Evolutionary conservation across 768 basidiomycete species (phyloP).

Genomic region (Obba rivulosa): DNA sequence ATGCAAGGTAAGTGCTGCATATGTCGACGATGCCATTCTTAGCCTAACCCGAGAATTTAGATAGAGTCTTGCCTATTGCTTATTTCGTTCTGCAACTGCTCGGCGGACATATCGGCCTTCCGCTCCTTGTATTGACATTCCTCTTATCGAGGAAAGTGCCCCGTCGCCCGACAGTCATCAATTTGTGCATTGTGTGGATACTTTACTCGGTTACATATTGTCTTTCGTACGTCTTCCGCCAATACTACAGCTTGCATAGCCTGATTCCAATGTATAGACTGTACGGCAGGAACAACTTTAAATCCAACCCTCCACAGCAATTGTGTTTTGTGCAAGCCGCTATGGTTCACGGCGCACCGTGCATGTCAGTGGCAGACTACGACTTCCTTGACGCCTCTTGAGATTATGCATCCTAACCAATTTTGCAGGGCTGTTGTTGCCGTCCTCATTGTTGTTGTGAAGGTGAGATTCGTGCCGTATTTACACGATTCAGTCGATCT

Average conservation of each 20-base stretch:
- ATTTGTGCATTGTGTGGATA: conserved; percentile 54
- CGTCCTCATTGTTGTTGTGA: conserved; percentile 35
- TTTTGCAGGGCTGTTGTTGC: conserved; percentile 36
- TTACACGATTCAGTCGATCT: background rate
- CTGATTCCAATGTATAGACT: conserved; percentile 17
- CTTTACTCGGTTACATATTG: conserved; percentile 48
- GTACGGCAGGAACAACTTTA: conserved; percentile 25
- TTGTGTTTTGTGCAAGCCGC: conserved; percentile 49
- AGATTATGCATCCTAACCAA: background rate
- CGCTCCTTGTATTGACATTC: conserved; percentile 42
- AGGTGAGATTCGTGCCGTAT: conserved; percentile 22
- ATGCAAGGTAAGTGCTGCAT: no score
- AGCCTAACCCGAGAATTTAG: no score
- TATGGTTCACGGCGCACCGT: conserved; percentile 46
- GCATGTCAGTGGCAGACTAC: conserved; percentile 36
- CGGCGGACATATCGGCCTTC: conserved; percentile 50
- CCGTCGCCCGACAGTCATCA: conserved; percentile 49
- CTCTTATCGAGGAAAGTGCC: conserved; percentile 35
- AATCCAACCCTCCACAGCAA: conserved; percentile 18
- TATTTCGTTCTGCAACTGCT: conserved; percentile 44
- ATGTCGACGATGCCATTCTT: no score
- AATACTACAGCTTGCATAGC: background rate
- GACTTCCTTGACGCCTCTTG: background rate
- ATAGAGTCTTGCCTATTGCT: conserved; percentile 25
- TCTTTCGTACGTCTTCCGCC: conserved; percentile 38